Evolutionary conservation across 495 filamentous ascomycete genomes (phyloP).

Genomic region (Trichodelitschia bisporula): DNA sequence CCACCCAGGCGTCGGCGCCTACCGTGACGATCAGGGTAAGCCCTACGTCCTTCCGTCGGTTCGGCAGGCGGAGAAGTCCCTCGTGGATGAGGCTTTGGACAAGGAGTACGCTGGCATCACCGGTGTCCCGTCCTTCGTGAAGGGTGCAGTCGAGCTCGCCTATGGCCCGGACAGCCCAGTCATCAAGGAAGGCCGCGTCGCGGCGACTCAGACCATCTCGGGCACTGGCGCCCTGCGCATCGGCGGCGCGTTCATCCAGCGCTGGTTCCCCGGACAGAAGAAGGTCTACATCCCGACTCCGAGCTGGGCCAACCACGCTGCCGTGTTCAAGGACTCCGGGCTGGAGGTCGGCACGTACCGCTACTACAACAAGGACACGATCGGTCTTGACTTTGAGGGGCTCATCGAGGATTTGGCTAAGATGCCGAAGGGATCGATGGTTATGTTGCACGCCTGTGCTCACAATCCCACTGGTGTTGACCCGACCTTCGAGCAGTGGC

Average conservation of each 20-base stretch:
- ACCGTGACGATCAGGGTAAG: conserved; percentile 88
- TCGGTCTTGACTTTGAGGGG: conserved; percentile 91
- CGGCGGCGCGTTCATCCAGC: conserved; percentile 74
- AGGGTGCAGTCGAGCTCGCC: conserved; percentile 69
- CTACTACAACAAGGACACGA: conserved; percentile 98
- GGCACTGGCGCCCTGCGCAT: conserved; percentile 90
- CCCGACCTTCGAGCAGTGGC: conserved; percentile 82
- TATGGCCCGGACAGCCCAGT: conserved; percentile 60
- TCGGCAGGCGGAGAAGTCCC: conserved; percentile 62
- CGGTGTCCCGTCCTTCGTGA: conserved; percentile 80
- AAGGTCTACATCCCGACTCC: conserved; percentile 87
- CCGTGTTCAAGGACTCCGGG: conserved; percentile 83
- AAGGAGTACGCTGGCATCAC: conserved; percentile 98
- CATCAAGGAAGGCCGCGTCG: conserved; percentile 54
- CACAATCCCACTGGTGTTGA: conserved; percentile 98
- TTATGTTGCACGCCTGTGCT: conserved; percentile 90
- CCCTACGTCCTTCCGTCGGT: conserved; percentile 94
- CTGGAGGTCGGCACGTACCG: conserved; percentile 81
- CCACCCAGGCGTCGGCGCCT: conserved; percentile 42
- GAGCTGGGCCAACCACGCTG: conserved; percentile 95
- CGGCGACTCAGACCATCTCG: conserved; percentile 93
- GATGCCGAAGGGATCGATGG: conserved; percentile 62
- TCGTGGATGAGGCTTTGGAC: conserved; percentile 52
- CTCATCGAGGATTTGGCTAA: conserved; percentile 76
- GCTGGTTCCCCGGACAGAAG: conserved; percentile 75